A percentile compares a stretch with the other conserved stretches of the same genome.
Evolutionary conservation across 345 rosid species (phyloP).

Genomic region (Rhodomyrtus tomentosa): DNA sequence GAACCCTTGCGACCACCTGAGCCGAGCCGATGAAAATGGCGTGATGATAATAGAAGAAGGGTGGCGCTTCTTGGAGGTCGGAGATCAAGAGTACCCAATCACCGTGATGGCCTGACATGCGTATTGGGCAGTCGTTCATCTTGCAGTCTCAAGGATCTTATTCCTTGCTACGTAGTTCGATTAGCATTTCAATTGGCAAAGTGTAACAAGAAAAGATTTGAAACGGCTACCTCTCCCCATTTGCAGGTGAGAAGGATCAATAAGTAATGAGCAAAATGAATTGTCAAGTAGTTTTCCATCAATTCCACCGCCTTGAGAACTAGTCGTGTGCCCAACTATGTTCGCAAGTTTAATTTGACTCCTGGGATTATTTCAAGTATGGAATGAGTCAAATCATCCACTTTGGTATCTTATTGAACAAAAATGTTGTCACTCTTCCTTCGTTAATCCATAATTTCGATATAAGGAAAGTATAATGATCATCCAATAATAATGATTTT

Average conservation of each 20-base stretch:
- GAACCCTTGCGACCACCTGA: conserved; percentile 49
- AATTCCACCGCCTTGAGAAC: neutral
- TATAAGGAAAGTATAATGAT: too few relatives aligned
- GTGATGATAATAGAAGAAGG: conserved; percentile 65
- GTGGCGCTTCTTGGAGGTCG: conserved; percentile 51
- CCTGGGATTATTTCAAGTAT: too few relatives aligned
- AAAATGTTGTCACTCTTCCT: too few relatives aligned
- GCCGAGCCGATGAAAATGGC: conserved; percentile 62
- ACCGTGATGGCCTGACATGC: conserved; percentile 20
- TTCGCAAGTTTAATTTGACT: neutral
- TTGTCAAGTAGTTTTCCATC: neutral
- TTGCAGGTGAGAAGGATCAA: neutral
- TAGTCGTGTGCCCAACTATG: neutral
- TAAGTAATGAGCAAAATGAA: neutral
- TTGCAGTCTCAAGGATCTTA: neutral
- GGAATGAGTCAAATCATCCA: too few relatives aligned
- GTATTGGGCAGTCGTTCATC: neutral
- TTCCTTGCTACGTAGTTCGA: neutral
- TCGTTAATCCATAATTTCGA: too few relatives aligned
- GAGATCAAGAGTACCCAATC: conserved; percentile 46
- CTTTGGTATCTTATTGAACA: too few relatives aligned
- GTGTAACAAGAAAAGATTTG: neutral
- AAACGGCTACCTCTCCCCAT: neutral
- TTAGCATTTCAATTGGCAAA: neutral
- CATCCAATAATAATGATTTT: too few relatives aligned